These are phyloP conservation scores for Bidens hawaiensis DNA, from an alignment of 140 eudicot genomes.

Conservation along the genomic window DNA sequence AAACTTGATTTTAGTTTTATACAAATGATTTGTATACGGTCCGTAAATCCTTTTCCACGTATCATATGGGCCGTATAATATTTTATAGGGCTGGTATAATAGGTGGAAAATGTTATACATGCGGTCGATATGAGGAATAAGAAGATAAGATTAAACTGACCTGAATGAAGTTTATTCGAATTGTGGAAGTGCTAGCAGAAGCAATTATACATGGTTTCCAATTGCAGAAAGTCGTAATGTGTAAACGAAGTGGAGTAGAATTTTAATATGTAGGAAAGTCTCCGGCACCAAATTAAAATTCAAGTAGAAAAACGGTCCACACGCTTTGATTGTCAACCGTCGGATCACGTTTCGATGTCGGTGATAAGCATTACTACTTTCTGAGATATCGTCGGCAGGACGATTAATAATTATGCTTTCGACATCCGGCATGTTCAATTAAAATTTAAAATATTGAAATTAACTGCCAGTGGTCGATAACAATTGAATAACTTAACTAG, in stretches of 20 bases:
- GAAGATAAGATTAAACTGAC: background rate
- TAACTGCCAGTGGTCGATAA: background rate
- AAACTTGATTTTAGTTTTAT: too few species aligned
- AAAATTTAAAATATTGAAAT: background rate
- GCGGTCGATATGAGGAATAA: background rate
- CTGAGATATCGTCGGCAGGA: slow-evolving; percentile 19
- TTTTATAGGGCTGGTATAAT: too few species aligned
- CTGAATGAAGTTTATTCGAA: background rate
- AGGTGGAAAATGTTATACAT: too few species aligned
- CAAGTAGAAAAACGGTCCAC: background rate
- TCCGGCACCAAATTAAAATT: background rate
- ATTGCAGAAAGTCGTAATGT: background rate
- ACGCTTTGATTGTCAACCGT: slow-evolving; percentile 12
- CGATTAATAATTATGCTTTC: slow-evolving; percentile 8
- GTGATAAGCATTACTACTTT: background rate
- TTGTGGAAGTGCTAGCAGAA: background rate
- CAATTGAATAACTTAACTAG: background rate
- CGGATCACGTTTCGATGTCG: slow-evolving; percentile 11
- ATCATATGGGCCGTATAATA: too few species aligned
- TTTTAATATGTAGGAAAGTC: slow-evolving; percentile 15
- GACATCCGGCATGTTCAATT: background rate
- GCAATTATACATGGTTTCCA: slow-evolving; percentile 12
- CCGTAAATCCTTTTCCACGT: too few species aligned
- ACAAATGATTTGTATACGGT: too few species aligned
- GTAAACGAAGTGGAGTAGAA: slow-evolving; percentile 3